phyloP scores from a whole-genome alignment of 2,329 filamentous ascomycete genomes.

The Dactylellina leptospora region DNA sequence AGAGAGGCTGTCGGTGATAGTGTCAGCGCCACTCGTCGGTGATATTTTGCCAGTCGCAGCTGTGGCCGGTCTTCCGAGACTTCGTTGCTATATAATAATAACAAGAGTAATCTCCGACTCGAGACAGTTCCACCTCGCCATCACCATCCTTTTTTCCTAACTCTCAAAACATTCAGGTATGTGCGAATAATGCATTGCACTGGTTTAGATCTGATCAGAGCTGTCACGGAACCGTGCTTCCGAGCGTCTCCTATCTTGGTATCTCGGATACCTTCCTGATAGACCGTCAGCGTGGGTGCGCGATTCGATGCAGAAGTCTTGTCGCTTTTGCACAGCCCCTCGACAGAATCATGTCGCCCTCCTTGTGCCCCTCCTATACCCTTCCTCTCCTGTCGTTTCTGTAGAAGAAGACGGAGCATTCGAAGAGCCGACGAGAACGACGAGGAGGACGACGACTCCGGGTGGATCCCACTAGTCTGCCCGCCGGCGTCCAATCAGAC shows the following conservation, averaged over 20 bases:
- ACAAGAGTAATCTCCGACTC: not conserved
- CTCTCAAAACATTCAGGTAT: slow-evolving; percentile 1
- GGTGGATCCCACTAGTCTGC: slow-evolving; percentile 30
- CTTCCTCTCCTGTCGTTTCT: not conserved
- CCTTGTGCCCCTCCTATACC: slow-evolving; percentile 15
- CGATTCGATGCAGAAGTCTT: slow-evolving; percentile 3
- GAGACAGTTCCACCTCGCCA: not conserved
- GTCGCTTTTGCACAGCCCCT: slow-evolving; percentile 49
- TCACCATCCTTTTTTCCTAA: not conserved
- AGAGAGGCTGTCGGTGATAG: not conserved
- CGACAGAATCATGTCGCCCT: slow-evolving; percentile 28
- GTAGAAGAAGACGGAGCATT: slow-evolving; percentile 15
- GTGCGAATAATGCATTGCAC: not conserved
- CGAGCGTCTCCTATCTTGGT: slow-evolving; percentile 37
- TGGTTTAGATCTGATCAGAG: not conserved
- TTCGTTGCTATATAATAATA: not conserved
- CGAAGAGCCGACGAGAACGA: slow-evolving; percentile 14
- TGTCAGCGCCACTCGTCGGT: too few species aligned
- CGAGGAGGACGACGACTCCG: not conserved
- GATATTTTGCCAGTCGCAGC: not conserved
- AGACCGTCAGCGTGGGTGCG: not conserved
- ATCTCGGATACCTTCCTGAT: not conserved
- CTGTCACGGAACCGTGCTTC: slow-evolving; percentile 26
- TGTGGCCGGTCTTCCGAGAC: not conserved
- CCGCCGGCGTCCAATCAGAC: slow-evolving; percentile 37